A percentile compares a stretch with the other conserved stretches of the same genome.
These are phyloP conservation scores for Tylopilus balloui DNA, from an alignment of 768 basidiomycete species.

Conservation along the genomic window DNA sequence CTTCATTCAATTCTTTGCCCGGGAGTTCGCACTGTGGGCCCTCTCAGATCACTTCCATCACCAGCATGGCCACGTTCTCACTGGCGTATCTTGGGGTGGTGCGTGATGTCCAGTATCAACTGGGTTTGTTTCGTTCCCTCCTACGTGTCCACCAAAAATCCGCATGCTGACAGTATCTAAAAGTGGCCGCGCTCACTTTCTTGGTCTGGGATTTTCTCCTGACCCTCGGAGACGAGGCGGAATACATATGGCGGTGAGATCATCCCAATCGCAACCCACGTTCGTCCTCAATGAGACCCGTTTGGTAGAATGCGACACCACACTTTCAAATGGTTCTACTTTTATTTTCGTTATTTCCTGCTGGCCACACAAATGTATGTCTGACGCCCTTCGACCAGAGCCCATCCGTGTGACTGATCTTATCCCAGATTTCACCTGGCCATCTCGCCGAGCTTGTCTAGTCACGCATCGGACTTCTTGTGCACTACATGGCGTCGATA, in stretches of 20 bases:
- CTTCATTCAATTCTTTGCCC: too few species aligned
- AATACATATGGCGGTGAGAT: constrained; percentile 31
- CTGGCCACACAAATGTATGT: constrained; percentile 10
- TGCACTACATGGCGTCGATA: constrained; percentile 14
- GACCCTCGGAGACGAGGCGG: constrained; percentile 24
- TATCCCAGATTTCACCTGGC: constrained; percentile 9
- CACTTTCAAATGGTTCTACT: constrained; percentile 14
- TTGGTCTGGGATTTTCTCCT: constrained; percentile 28
- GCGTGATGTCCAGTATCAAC: constrained; percentile 7
- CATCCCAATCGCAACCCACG: not conserved
- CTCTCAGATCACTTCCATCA: constrained; percentile 3
- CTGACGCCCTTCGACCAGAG: not conserved
- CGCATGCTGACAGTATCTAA: not conserved
- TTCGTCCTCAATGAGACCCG: not conserved
- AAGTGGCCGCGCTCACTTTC: constrained; percentile 26
- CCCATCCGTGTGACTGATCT: not conserved
- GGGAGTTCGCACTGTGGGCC: not conserved
- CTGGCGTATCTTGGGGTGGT: constrained; percentile 2
- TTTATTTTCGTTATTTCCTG: constrained; percentile 18
- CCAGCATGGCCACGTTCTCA: not conserved
- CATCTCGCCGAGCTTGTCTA: constrained; percentile 8
- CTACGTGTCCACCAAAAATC: not conserved
- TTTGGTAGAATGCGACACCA: constrained; percentile 10
- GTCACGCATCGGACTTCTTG: constrained; percentile 1
- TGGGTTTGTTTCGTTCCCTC: not conserved